Evolutionary conservation across 2,329 filamentous ascomycete species (phyloP).

Genomic region (Lecanicillium sp.): DNA sequence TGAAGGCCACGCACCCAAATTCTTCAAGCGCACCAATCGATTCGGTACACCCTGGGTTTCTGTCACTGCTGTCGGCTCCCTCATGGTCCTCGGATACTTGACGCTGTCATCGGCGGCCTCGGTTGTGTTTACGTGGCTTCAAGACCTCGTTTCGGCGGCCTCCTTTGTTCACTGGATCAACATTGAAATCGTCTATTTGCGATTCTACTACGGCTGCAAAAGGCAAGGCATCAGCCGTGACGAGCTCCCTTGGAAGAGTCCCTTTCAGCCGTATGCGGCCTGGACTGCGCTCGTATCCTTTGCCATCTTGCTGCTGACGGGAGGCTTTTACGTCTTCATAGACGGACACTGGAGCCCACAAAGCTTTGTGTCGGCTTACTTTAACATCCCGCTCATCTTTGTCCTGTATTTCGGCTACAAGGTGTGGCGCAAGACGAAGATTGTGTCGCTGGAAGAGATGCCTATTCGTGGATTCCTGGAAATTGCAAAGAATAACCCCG

Average conservation of each 20-base stretch:
- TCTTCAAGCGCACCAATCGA: conserved; percentile 48
- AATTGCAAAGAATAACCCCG: conserved; percentile 10
- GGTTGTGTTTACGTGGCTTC: conserved; percentile 57
- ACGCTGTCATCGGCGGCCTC: conserved; percentile 51
- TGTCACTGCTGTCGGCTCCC: conserved; percentile 37
- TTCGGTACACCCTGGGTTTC: conserved; percentile 46
- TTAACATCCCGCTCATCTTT: conserved; percentile 49
- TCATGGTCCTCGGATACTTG: conserved; percentile 57
- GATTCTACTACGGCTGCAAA: conserved; percentile 43
- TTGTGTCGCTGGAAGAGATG: conserved; percentile 12
- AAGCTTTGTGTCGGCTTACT: conserved; percentile 51
- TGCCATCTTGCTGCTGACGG: conserved; percentile 51
- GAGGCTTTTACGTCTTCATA: conserved; percentile 64
- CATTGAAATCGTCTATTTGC: conserved; percentile 41
- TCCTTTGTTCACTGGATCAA: conserved; percentile 47
- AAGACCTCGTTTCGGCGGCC: conserved; percentile 51
- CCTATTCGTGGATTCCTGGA: conserved; percentile 13
- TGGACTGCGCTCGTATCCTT: conserved; percentile 49
- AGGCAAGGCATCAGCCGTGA: conserved; percentile 37
- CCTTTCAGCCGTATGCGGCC: conserved; percentile 50
- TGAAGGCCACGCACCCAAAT: conserved; percentile 50
- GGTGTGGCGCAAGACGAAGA: conserved; percentile 19
- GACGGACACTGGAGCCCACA: conserved; percentile 50
- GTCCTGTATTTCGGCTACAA: conserved; percentile 51
- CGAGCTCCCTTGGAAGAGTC: conserved; percentile 36